Conservation (phyloP, 2,329 filamentous ascomycete genomes). For the Piedraia hortae region DNA sequence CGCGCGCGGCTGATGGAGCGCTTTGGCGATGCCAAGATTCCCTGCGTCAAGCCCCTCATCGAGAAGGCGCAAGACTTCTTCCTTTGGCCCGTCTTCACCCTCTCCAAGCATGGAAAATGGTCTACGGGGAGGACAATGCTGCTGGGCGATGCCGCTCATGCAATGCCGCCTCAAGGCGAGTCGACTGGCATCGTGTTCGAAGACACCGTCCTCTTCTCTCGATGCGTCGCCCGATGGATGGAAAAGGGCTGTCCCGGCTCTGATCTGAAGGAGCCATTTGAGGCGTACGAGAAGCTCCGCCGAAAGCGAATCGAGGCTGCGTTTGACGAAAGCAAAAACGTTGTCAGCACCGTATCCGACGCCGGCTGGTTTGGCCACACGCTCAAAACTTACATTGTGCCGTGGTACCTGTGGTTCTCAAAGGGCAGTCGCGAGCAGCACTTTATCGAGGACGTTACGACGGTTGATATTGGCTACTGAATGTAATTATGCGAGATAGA, state of each 20-base stretch:
- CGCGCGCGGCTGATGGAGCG: conserved; percentile 16
- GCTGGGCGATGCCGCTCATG: conserved; percentile 21
- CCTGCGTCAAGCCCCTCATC: conserved; percentile 15
- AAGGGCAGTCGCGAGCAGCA: conserved; percentile 16
- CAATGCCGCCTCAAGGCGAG: conserved; percentile 25
- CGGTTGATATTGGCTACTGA: conserved; percentile 3
- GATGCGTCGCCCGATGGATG: conserved; percentile 18
- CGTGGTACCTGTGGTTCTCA: conserved; percentile 22
- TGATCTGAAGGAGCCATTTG: conserved; percentile 20
- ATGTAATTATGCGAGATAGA: neutral
- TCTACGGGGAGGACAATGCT: conserved; percentile 18
- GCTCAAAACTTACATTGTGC: conserved; percentile 19
- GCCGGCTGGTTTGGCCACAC: conserved; percentile 19
- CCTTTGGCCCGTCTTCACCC: conserved; percentile 20
- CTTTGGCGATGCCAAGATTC: conserved; percentile 15
- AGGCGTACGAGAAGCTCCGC: conserved; percentile 21
- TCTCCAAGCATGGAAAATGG: conserved; percentile 19
- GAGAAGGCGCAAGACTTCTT: conserved; percentile 17
- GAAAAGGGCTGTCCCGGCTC: conserved; percentile 12
- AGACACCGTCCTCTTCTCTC: conserved; percentile 22
- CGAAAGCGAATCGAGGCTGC: conserved; percentile 18
- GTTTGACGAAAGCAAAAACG: conserved; percentile 20
- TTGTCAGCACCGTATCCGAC: conserved; percentile 19
- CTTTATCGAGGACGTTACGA: conserved; percentile 20
- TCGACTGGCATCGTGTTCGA: conserved; percentile 25